A percentile compares a stretch with the other conserved stretches of the same genome.
phyloP scores from a whole-genome alignment of 371 early-diverging fungal species.

The Mortierella sp. region DNA sequence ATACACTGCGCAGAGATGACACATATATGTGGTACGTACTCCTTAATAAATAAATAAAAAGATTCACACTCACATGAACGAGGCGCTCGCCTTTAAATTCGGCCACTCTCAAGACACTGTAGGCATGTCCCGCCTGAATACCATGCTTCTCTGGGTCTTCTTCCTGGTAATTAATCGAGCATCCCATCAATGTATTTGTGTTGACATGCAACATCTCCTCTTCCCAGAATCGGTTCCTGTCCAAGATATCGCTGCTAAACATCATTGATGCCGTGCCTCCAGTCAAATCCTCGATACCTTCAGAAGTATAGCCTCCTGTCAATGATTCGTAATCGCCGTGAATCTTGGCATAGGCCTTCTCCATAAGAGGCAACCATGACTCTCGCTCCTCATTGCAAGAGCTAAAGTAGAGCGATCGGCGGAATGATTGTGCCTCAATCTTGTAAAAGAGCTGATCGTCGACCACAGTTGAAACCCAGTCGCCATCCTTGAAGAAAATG shows the following conservation, averaged over 20 bases:
- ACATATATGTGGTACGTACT: not conserved
- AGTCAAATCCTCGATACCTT: constrained; percentile 66
- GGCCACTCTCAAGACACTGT: constrained; percentile 55
- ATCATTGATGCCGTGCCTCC: constrained; percentile 59
- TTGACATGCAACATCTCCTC: constrained; percentile 60
- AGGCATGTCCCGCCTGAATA: constrained; percentile 57
- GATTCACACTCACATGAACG: constrained; percentile 51
- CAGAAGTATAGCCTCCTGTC: constrained; percentile 55
- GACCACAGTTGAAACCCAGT: constrained; percentile 73
- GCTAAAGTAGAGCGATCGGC: constrained; percentile 60
- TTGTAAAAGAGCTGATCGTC: constrained; percentile 66
- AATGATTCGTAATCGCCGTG: constrained; percentile 63
- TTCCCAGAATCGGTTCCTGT: constrained; percentile 59
- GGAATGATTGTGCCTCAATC: constrained; percentile 40
- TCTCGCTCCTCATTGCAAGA: constrained; percentile 62
- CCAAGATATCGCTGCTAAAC: constrained; percentile 59
- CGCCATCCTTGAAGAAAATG: constrained; percentile 62
- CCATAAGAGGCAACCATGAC: constrained; percentile 69
- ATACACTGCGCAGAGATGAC: too few relatives aligned
- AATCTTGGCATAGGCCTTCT: constrained; percentile 75
- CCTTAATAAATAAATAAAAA: not conserved
- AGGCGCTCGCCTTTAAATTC: constrained; percentile 54
- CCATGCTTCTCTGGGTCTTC: constrained; percentile 44
- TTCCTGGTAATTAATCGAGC: constrained; percentile 48
- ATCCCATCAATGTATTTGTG: constrained; percentile 56